phyloP scores from a whole-genome alignment of 176 grass and related monocot species.

The Raddia distichophylla region DNA sequence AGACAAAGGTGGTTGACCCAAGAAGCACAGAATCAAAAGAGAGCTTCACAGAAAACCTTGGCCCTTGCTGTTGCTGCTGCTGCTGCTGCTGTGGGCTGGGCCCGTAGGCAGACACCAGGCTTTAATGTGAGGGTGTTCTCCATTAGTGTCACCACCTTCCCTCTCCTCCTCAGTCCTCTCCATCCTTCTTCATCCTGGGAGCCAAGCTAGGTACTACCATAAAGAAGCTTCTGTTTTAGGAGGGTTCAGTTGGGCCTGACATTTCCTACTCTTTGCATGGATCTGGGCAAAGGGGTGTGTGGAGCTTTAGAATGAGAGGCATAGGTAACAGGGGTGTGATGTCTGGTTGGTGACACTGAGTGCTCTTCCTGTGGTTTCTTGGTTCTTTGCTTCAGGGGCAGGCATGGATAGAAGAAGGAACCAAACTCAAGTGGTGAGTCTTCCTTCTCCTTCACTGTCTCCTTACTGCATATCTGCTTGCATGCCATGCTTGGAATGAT shows the following conservation, averaged over 20 bases:
- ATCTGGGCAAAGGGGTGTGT: neutral
- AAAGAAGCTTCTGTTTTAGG: conserved; percentile 27
- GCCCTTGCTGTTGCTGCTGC: neutral
- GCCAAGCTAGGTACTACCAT: neutral
- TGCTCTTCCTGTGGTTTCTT: conserved; percentile 20
- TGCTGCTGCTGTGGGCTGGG: neutral
- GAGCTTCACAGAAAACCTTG: neutral
- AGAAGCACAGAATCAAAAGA: conserved; percentile 1
- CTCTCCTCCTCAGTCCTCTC: neutral
- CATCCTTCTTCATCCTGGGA: conserved; percentile 18
- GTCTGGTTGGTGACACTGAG: neutral
- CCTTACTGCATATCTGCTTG: neutral
- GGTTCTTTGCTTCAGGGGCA: conserved; percentile 46
- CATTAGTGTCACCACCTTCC: conserved; percentile 24
- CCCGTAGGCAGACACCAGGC: conserved; percentile 4
- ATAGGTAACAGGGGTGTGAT: conserved; percentile 25
- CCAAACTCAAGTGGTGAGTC: conserved; percentile 64
- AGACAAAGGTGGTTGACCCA: conserved; percentile 38
- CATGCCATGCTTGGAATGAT: conserved; percentile 1
- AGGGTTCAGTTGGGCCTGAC: neutral
- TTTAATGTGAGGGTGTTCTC: conserved; percentile 40
- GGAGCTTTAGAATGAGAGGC: neutral
- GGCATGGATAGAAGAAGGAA: conserved; percentile 58
- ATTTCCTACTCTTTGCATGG: neutral
- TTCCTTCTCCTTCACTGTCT: neutral